A percentile compares a stretch with the other conserved stretches of the same genome.
Conservation (phyloP, 1,284 basidiomycete genomes). For the Neonothopanus nambi region DNA sequence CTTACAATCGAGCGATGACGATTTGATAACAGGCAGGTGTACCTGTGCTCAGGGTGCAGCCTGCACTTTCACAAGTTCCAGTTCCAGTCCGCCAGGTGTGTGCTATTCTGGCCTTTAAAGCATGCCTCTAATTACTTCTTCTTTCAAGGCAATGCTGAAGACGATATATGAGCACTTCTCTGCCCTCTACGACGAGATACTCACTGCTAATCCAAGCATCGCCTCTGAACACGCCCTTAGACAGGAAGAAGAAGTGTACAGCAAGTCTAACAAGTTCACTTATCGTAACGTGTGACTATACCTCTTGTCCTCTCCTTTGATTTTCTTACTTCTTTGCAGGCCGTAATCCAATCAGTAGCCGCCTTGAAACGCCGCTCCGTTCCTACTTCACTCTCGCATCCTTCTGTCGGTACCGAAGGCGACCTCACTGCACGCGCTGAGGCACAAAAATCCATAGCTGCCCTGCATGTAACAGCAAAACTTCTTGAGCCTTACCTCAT, state of each 20-base stretch:
- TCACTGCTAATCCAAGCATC: slow-evolving; percentile 51
- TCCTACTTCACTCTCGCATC: slow-evolving; percentile 63
- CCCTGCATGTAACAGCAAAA: slow-evolving; percentile 55
- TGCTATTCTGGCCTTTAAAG: slow-evolving; percentile 13
- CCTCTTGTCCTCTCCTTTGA: slow-evolving; percentile 9
- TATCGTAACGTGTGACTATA: slow-evolving; percentile 70
- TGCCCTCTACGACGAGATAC: slow-evolving; percentile 59
- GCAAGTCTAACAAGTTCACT: slow-evolving; percentile 67
- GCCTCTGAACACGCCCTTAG: slow-evolving; percentile 74
- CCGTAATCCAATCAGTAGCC: slow-evolving; percentile 71
- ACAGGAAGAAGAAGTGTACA: slow-evolving; percentile 79
- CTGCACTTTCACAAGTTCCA: slow-evolving; percentile 65
- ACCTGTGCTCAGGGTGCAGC: slow-evolving; percentile 65
- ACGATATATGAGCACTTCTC: slow-evolving; percentile 68
- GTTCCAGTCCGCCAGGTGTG: slow-evolving; percentile 69
- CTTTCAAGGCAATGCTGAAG: slow-evolving; percentile 65
- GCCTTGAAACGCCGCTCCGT: slow-evolving; percentile 69
- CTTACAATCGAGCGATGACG: no score
- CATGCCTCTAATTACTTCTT: slow-evolving; percentile 14
- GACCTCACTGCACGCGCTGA: slow-evolving; percentile 62
- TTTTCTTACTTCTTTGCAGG: slow-evolving; percentile 42
- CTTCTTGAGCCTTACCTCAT: slow-evolving; percentile 62
- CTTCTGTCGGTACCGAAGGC: slow-evolving; percentile 80
- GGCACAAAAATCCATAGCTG: slow-evolving; percentile 55
- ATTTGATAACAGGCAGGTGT: slow-evolving; percentile 3